Evolutionary conservation across 2,329 filamentous ascomycete species (phyloP).

Genomic region (Botrytis cinerea): DNA sequence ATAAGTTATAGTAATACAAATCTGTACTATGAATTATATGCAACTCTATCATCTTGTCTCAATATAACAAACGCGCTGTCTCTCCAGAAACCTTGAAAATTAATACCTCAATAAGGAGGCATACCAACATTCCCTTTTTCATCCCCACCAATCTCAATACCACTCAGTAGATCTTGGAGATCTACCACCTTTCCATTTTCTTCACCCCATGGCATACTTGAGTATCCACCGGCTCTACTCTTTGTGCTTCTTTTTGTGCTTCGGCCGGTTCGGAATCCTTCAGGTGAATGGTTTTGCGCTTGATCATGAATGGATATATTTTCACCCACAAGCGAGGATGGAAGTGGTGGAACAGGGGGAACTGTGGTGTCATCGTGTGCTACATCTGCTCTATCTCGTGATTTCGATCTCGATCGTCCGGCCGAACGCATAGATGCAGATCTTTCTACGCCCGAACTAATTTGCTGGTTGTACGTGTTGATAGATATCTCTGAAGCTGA

Average conservation of each 20-base stretch:
- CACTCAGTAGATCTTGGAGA: conserved; percentile 39
- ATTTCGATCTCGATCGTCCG: conserved; percentile 39
- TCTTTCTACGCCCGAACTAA: conserved; percentile 31
- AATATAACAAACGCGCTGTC: background rate
- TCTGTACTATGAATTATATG: conserved; percentile 19
- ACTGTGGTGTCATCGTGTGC: conserved; percentile 34
- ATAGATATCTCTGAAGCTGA: conserved; percentile 67
- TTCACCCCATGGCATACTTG: conserved; percentile 35
- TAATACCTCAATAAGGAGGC: conserved; percentile 39
- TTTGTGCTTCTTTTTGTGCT: conserved; percentile 30
- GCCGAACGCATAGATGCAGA: conserved; percentile 36
- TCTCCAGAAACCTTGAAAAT: background rate
- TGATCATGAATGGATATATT: conserved; percentile 33
- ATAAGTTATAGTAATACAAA: conserved; percentile 21
- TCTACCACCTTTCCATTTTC: conserved; percentile 31
- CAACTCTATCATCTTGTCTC: conserved; percentile 9
- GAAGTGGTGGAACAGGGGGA: conserved; percentile 40
- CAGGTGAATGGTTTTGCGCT: conserved; percentile 29
- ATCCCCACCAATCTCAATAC: conserved; percentile 36
- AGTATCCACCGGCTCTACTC: conserved; percentile 28
- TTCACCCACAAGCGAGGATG: conserved; percentile 33
- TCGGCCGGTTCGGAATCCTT: conserved; percentile 29
- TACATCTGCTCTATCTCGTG: conserved; percentile 35
- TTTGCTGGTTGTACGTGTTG: conserved; percentile 43
- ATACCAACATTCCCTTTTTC: conserved; percentile 35